Percentiles rank a stretch among this genome's conserved stretches.
Evolutionary conservation across 139 green algal species (phyloP).

Genomic region (Picochlorum sp.): DNA sequence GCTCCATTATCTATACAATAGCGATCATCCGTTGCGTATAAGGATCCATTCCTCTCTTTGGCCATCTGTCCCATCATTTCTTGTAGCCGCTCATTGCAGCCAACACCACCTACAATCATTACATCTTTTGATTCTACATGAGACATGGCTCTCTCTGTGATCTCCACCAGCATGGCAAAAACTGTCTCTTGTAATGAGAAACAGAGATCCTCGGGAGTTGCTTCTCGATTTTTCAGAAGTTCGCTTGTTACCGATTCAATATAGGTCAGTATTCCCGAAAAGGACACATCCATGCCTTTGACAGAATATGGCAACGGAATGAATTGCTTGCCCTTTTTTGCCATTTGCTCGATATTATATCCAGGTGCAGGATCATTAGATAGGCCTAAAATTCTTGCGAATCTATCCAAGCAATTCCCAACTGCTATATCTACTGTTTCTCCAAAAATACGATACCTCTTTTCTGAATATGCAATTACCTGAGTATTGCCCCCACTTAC

Average conservation of each 20-base stretch:
- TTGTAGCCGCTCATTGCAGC: constrained; percentile 82
- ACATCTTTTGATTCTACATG: constrained; percentile 66
- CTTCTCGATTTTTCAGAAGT: constrained; percentile 30
- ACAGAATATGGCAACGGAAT: constrained; percentile 82
- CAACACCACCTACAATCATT: constrained; percentile 84
- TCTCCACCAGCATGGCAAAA: constrained; percentile 92
- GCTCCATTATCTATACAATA: constrained; percentile 94
- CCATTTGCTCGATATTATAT: constrained; percentile 93
- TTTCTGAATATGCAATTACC: constrained; percentile 80
- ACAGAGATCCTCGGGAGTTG: constrained; percentile 73
- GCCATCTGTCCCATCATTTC: constrained; percentile 67
- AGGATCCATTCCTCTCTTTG: constrained; percentile 49
- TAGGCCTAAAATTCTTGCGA: constrained; percentile 64
- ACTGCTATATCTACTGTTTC: constrained; percentile 93
- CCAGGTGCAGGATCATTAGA: constrained; percentile 69
- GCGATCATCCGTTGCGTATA: constrained; percentile 43
- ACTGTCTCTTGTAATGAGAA: constrained; percentile 84
- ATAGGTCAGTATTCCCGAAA: constrained; percentile 70
- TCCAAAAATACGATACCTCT: constrained; percentile 83
- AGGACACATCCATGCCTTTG: constrained; percentile 93
- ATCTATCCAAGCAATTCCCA: constrained; percentile 83
- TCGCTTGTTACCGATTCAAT: constrained; percentile 33
- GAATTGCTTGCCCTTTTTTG: constrained; percentile 60
- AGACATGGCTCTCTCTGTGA: constrained; percentile 86
- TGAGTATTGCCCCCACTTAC: constrained; percentile 87